phyloP scores from a whole-genome alignment of 352 stramenopile species.

The Phytopythium helicoides region DNA sequence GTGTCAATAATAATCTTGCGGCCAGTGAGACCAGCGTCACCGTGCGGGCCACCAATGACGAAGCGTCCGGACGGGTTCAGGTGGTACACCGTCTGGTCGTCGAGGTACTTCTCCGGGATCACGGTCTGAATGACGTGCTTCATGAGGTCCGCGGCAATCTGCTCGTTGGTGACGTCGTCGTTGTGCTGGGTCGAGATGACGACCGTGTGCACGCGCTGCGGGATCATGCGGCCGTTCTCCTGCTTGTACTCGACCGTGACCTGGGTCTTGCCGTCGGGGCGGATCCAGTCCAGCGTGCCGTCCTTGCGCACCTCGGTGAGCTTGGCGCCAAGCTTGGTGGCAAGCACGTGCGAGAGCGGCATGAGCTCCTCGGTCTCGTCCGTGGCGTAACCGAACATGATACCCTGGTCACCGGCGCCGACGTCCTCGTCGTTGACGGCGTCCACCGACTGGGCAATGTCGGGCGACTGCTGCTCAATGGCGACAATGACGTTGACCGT shows the following conservation, averaged over 20 bases:
- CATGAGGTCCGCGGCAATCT: constrained; percentile 98
- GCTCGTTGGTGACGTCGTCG: constrained; percentile 98
- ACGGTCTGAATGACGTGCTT: constrained; percentile 99
- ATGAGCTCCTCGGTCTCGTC: constrained; percentile 98
- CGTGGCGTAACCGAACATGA: constrained; percentile 94
- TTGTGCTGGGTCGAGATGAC: constrained; percentile 99
- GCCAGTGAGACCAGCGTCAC: constrained; percentile 98
- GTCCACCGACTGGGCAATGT: constrained; percentile 99
- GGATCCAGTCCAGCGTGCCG: constrained; percentile 97
- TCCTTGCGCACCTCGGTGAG: constrained; percentile 99
- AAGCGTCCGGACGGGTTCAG: constrained; percentile 99
- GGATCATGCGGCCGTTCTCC: constrained; percentile 93
- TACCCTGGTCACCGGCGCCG: constrained; percentile 97
- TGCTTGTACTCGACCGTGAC: constrained; percentile 98
- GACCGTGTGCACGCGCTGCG: constrained; percentile 97
- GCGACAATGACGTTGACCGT: constrained; percentile 99
- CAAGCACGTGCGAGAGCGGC: constrained; percentile 97
- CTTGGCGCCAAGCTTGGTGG: constrained; percentile 94
- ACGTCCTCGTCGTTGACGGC: constrained; percentile 96
- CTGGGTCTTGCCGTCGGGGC: constrained; percentile 99
- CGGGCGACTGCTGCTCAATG: constrained; percentile 99
- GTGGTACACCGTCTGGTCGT: constrained; percentile 99
- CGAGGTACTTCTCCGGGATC: constrained; percentile 98
- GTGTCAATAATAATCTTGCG: constrained; percentile 99
- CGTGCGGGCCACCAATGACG: constrained; percentile 98